phyloP scores from a whole-genome alignment of 2,329 filamentous ascomycete genomes.

The Fusarium xylarioides region DNA sequence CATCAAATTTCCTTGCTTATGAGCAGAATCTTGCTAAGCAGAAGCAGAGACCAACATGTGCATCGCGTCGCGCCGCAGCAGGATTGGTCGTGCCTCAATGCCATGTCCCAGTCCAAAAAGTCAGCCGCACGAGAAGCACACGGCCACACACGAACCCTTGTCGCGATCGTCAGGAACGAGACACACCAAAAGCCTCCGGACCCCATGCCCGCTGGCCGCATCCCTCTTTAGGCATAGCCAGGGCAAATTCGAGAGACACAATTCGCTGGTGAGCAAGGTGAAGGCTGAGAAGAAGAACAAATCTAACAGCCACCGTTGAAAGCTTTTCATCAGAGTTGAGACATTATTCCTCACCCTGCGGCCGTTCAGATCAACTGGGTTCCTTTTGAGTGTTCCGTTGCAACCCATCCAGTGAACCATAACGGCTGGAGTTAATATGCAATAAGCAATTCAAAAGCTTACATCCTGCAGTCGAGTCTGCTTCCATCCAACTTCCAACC shows the following conservation, averaged over 20 bases:
- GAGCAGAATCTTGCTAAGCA: slow-evolving; percentile 8
- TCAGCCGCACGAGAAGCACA: slow-evolving; percentile 15
- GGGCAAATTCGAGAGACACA: neutral
- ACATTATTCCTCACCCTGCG: slow-evolving; percentile 6
- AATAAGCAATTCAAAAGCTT: slow-evolving; percentile 1
- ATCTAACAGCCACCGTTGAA: slow-evolving; percentile 6
- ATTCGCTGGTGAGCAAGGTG: neutral
- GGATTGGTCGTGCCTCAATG: neutral
- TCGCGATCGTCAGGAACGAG: slow-evolving; percentile 43
- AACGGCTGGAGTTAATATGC: neutral
- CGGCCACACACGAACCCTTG: slow-evolving; percentile 26
- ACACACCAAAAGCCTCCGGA: slow-evolving; percentile 30
- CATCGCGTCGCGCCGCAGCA: slow-evolving; percentile 6
- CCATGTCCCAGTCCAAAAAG: slow-evolving; percentile 12
- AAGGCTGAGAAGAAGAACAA: slow-evolving; percentile 5
- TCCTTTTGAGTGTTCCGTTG: neutral
- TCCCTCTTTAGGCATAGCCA: slow-evolving; percentile 28
- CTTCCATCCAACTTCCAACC: neutral
- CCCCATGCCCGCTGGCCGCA: slow-evolving; percentile 9
- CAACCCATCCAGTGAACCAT: slow-evolving; percentile 18
- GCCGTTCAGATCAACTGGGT: neutral
- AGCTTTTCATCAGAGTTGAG: neutral
- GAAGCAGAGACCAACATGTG: slow-evolving; percentile 14
- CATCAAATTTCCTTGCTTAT: neutral
- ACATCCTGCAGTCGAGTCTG: slow-evolving; percentile 3